A percentile compares a stretch with the other conserved stretches of the same genome.
These are phyloP conservation scores for Ceratocystis diversiconidia DNA, from an alignment of 2,329 filamentous ascomycete genomes.

Conservation along the genomic window DNA sequence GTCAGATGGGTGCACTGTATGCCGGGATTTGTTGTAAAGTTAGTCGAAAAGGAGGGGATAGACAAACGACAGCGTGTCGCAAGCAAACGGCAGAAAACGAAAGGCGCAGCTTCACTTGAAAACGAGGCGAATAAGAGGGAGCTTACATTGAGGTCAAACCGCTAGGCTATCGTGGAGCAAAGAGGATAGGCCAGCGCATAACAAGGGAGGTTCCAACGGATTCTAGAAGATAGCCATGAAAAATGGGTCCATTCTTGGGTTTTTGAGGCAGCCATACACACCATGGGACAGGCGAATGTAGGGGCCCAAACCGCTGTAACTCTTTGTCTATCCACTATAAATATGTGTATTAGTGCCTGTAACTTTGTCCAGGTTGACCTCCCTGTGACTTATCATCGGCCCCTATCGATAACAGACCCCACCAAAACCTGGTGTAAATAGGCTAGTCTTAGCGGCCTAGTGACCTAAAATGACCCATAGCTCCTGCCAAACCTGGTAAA, in stretches of 20 bases:
- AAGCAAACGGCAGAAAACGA: not conserved
- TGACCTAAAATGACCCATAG: not conserved
- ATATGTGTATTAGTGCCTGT: not conserved
- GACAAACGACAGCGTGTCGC: not conserved
- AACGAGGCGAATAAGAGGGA: no score
- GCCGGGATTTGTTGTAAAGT: not conserved
- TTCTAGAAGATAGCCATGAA: slow-evolving; percentile 20
- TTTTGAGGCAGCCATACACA: not conserved
- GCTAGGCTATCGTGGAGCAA: not conserved
- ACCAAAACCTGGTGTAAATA: not conserved
- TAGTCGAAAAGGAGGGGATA: no score
- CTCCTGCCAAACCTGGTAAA: slow-evolving; percentile 4
- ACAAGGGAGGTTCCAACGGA: slow-evolving; percentile 20
- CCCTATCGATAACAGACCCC: not conserved
- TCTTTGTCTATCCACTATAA: not conserved
- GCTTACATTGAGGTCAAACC: not conserved
- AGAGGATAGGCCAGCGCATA: not conserved
- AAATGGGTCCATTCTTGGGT: not conserved
- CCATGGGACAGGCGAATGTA: no score
- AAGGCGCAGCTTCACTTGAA: no score
- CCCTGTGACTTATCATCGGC: not conserved
- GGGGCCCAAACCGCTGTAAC: not conserved
- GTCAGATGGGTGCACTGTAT: not conserved
- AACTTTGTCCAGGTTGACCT: not conserved
- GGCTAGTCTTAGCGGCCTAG: not conserved